These are phyloP conservation scores for Leucosporidium scottii DNA, from an alignment of 768 basidiomycete species.

Conservation along the genomic window DNA sequence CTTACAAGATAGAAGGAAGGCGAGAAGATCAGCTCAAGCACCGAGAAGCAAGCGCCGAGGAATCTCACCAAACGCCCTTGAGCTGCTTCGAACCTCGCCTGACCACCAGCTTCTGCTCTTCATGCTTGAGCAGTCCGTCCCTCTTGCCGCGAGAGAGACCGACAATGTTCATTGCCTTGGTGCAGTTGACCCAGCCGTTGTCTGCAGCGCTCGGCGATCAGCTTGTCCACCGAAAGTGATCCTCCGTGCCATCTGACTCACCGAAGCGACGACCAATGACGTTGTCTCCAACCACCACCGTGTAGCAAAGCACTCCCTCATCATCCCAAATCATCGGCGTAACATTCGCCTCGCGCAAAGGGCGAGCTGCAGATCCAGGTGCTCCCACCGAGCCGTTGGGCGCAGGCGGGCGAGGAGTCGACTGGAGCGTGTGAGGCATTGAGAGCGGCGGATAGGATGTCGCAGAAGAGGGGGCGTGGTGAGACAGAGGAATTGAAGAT, in stretches of 20 bases:
- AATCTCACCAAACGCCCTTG: slow-evolving; percentile 27
- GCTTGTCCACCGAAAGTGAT: too few species aligned
- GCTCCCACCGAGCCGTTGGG: too few species aligned
- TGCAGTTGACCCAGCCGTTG: slow-evolving; percentile 27
- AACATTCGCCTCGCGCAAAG: not conserved
- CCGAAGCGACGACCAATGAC: not conserved
- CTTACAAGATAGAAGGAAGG: not conserved
- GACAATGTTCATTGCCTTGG: slow-evolving; percentile 25
- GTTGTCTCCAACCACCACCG: slow-evolving; percentile 10
- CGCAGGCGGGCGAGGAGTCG: too few species aligned
- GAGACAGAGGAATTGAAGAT: too few species aligned
- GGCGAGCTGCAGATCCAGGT: not conserved
- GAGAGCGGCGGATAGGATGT: too few species aligned
- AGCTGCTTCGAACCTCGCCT: slow-evolving; percentile 8
- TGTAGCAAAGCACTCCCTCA: not conserved
- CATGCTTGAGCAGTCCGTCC: slow-evolving; percentile 26
- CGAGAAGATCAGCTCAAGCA: not conserved
- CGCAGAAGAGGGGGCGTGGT: too few species aligned
- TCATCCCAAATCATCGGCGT: slow-evolving; percentile 4
- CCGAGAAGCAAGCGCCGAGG: not conserved
- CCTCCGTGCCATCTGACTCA: too few species aligned
- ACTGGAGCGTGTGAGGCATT: too few species aligned
- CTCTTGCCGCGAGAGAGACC: slow-evolving; percentile 20
- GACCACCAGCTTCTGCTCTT: slow-evolving; percentile 5
- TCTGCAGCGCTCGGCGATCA: slow-evolving; percentile 2